These are phyloP conservation scores for Ascoidea tarda DNA, from an alignment of 805 yeast genomes.

Conservation along the genomic window DNA sequence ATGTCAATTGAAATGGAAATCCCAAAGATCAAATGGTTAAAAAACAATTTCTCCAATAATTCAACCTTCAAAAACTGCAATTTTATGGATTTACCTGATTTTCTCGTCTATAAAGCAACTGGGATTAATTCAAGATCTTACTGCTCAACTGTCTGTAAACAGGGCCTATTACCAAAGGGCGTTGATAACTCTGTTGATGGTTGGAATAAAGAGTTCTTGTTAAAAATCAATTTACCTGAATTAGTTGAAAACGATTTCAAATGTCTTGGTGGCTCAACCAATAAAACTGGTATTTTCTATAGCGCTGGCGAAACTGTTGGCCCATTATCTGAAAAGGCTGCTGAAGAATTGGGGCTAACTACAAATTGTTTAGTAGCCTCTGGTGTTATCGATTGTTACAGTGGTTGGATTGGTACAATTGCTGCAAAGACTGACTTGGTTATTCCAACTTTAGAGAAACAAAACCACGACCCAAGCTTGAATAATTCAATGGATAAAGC, in stretches of 20 bases:
- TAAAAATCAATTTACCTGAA: constrained; percentile 57
- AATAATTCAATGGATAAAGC: constrained; percentile 35
- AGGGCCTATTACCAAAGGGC: constrained; percentile 87
- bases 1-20: constrained; percentile 98
- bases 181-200: constrained; percentile 79
- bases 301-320: constrained; percentile 91
- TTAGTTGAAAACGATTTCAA: constrained; percentile 63
- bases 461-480: constrained; percentile 29
- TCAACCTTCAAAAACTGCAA: constrained; percentile 44
- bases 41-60: constrained; percentile 54
- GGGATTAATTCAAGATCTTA: constrained; percentile 76
- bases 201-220: constrained; percentile 77
- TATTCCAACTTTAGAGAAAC: constrained; percentile 35
- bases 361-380: constrained; percentile 76
- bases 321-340: constrained; percentile 47
- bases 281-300: constrained; percentile 54
- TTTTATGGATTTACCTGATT: constrained; percentile 90
- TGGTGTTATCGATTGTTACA: constrained; percentile 95
- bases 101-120: constrained; percentile 81
- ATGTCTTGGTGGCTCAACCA: constrained; percentile 74
- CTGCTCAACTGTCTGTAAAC: constrained; percentile 90
- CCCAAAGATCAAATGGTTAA: constrained; percentile 95
- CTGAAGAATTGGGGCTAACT: constrained; percentile 73
- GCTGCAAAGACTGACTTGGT: constrained; percentile 68
- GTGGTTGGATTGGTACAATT: constrained; percentile 98